Evolutionary conservation across 2,329 filamentous ascomycete species (phyloP).

Genomic region (Neonectria hederae): DNA sequence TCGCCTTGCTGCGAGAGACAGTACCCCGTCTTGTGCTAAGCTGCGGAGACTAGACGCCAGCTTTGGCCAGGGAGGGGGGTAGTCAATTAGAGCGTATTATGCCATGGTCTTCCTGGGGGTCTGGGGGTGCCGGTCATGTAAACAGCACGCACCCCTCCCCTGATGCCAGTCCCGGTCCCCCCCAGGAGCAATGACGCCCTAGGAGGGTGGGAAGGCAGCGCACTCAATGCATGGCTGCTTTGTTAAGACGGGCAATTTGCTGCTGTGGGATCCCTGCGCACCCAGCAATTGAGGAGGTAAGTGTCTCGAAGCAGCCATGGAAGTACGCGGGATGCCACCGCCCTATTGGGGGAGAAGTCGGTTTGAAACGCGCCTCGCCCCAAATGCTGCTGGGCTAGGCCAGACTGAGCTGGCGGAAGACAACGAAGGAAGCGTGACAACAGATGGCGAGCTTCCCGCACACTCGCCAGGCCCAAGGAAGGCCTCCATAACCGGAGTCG

Average conservation of each 20-base stretch:
- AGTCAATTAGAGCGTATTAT: slow-evolving; percentile 70
- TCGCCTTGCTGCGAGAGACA: slow-evolving; percentile 37
- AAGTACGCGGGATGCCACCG: slow-evolving; percentile 32
- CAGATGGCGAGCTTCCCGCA: slow-evolving; percentile 30
- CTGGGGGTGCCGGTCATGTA: slow-evolving; percentile 60
- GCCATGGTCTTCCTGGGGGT: slow-evolving; percentile 53
- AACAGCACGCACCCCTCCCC: slow-evolving; percentile 52
- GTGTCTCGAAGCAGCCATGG: slow-evolving; percentile 33
- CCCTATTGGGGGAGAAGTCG: slow-evolving; percentile 39
- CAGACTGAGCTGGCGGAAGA: slow-evolving; percentile 38
- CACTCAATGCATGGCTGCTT: slow-evolving; percentile 33
- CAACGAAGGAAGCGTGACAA: slow-evolving; percentile 24
- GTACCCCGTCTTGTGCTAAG: slow-evolving; percentile 38
- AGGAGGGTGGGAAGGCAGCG: slow-evolving; percentile 36
- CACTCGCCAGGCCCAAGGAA: slow-evolving; percentile 22
- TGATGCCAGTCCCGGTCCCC: slow-evolving; percentile 30
- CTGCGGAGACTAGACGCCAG: slow-evolving; percentile 49
- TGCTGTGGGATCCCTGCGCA: slow-evolving; percentile 33
- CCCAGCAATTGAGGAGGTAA: slow-evolving; percentile 30
- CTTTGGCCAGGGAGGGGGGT: slow-evolving; percentile 51
- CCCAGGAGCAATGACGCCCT: slow-evolving; percentile 28
- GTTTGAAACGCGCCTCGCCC: slow-evolving; percentile 43
- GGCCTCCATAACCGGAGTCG: slow-evolving; percentile 31
- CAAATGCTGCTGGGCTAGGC: slow-evolving; percentile 36
- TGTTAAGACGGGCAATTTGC: slow-evolving; percentile 40